Conservation (phyloP, 495 filamentous ascomycete species). For the Neurospora sp. region DNA sequence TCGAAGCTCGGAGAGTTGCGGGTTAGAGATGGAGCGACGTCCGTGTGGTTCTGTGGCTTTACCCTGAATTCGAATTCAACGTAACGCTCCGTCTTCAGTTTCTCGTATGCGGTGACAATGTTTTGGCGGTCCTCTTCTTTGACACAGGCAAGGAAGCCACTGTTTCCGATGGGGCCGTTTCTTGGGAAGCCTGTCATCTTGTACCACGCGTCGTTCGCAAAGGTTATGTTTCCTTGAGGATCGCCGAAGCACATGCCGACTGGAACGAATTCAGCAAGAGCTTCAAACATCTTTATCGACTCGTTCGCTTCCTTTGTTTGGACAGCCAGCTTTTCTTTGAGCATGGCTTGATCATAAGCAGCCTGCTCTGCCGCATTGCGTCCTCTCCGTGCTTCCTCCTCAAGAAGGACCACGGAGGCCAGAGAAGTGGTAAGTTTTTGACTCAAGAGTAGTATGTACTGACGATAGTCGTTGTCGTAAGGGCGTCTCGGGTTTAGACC, state of each 20-base stretch:
- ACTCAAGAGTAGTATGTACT: slow-evolving; percentile 51
- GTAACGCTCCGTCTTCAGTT: slow-evolving; percentile 21
- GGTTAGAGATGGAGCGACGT: slow-evolving; percentile 16
- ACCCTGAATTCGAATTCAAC: slow-evolving; percentile 34
- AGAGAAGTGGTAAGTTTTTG: slow-evolving; percentile 54
- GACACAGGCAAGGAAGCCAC: slow-evolving; percentile 28
- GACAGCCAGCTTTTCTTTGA: slow-evolving; percentile 49
- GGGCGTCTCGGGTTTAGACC: slow-evolving; percentile 54
- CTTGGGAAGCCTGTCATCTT: slow-evolving; percentile 24
- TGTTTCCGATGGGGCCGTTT: slow-evolving; percentile 15
- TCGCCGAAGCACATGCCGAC: slow-evolving; percentile 60
- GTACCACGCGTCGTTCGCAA: slow-evolving; percentile 57
- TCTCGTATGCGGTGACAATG: slow-evolving; percentile 24
- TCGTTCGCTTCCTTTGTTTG: slow-evolving; percentile 53
- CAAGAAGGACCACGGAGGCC: slow-evolving; percentile 54
- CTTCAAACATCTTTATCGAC: slow-evolving; percentile 53
- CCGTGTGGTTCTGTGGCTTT: slow-evolving; percentile 13
- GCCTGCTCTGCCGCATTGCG: slow-evolving; percentile 49
- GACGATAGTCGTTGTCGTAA: slow-evolving; percentile 57
- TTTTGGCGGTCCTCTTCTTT: slow-evolving; percentile 29
- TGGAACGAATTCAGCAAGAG: slow-evolving; percentile 58
- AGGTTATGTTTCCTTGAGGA: slow-evolving; percentile 46
- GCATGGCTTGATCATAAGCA: slow-evolving; percentile 47
- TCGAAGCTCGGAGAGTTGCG: slow-evolving; percentile 34
- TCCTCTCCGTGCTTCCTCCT: slow-evolving; percentile 53